Percentiles rank a stretch among this genome's conserved stretches.
These are phyloP conservation scores for Gleditsia sinensis DNA, from an alignment of 306 rosid species.

Conservation along the genomic window DNA sequence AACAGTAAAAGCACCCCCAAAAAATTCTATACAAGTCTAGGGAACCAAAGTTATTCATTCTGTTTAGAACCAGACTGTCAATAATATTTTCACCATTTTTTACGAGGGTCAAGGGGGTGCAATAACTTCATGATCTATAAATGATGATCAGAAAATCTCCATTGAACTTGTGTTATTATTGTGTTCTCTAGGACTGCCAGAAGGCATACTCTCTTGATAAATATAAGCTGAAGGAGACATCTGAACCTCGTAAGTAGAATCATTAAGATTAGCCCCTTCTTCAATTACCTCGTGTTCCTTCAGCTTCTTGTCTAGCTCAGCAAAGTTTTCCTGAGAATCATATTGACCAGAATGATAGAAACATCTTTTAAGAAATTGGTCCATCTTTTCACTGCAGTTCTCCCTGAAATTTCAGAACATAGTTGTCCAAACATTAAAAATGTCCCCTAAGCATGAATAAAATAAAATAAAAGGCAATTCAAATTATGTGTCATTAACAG, in stretches of 20 bases:
- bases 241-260: not conserved
- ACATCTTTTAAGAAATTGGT: conserved; percentile 79
- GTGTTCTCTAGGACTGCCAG: not conserved
- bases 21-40: not conserved
- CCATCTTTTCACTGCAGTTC: conserved; percentile 86
- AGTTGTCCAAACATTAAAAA: conserved; percentile 21
- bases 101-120: not conserved
- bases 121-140: conserved; percentile 11
- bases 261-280: conserved; percentile 5
- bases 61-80: not conserved
- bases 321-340: conserved; percentile 77
- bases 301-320: conserved; percentile 75
- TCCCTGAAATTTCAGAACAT: conserved; percentile 59
- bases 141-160: not conserved
- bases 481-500: not conserved
- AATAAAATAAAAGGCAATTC: not conserved
- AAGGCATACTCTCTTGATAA: conserved; percentile 8
- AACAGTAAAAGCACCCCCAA: not conserved
- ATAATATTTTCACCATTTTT: not conserved
- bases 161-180: not conserved
- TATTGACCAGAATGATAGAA: conserved; percentile 95
- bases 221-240: conserved; percentile 7
- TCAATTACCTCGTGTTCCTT: conserved; percentile 81
- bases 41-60: not conserved
- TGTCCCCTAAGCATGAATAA: conserved; percentile 1